A percentile compares a stretch with the other conserved stretches of the same genome.
Evolutionary conservation across 345 rosid genomes (phyloP).

Genomic region (Syzygium oleosum): DNA sequence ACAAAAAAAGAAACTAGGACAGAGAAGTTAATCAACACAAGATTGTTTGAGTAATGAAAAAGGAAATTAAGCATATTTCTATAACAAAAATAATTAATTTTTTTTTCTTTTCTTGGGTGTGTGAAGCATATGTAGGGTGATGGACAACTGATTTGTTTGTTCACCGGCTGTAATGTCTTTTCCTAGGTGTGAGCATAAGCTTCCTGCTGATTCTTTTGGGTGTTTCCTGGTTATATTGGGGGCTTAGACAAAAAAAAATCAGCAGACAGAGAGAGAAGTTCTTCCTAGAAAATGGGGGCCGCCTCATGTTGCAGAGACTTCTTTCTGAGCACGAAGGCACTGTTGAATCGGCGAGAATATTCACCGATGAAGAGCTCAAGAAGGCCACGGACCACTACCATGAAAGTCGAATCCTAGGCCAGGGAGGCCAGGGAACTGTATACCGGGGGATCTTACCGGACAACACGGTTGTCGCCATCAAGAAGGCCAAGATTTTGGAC

Average conservation of each 20-base stretch:
- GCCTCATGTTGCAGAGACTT: conserved; percentile 16
- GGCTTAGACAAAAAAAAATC: not conserved
- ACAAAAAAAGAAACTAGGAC: not conserved
- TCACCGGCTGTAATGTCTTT: not conserved
- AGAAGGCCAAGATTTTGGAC: conserved; percentile 28
- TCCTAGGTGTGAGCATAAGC: not conserved
- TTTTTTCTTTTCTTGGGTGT: not conserved
- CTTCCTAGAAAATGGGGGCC: conserved; percentile 24
- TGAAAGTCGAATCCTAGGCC: conserved; percentile 24
- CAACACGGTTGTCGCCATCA: conserved; percentile 23
- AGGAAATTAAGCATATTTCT: not conserved
- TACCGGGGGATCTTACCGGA: conserved; percentile 31
- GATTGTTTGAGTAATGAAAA: not conserved
- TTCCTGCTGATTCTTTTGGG: not conserved
- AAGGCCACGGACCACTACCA: conserved; percentile 31
- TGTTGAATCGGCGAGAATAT: conserved; percentile 12
- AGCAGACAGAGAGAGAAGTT: conserved; percentile 1
- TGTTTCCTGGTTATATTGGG: not conserved
- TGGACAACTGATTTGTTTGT: not conserved
- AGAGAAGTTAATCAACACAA: not conserved
- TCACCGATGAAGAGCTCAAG: conserved; percentile 21
- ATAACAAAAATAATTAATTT: not conserved
- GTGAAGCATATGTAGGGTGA: not conserved
- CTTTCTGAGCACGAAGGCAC: not conserved
- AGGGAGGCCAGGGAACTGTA: conserved; percentile 34